Conservation (phyloP, 2,329 filamentous ascomycete genomes). For the Venturia oleaginea region DNA sequence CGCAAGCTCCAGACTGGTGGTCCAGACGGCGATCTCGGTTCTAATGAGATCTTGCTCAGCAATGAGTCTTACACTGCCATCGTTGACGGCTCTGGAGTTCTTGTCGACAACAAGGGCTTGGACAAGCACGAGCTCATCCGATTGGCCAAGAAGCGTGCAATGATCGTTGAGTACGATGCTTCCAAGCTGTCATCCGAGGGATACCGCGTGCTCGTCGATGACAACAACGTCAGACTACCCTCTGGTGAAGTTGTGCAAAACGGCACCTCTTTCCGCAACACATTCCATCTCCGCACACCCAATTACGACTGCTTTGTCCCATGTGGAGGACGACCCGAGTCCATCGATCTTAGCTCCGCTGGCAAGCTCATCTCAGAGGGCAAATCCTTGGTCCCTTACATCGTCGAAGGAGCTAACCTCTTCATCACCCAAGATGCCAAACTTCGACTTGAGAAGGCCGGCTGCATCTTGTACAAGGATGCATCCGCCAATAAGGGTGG, state of each 20-base stretch:
- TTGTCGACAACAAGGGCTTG: constrained; percentile 85
- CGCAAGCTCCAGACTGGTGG: constrained; percentile 96
- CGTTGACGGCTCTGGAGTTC: constrained; percentile 91
- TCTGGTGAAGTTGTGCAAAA: constrained; percentile 80
- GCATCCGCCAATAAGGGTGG: constrained; percentile 98
- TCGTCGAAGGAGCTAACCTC: constrained; percentile 94
- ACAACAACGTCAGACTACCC: constrained; percentile 79
- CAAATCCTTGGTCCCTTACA: constrained; percentile 81
- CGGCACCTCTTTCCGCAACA: constrained; percentile 93
- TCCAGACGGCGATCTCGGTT: constrained; percentile 91
- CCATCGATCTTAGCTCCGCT: constrained; percentile 84
- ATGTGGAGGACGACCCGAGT: constrained; percentile 92
- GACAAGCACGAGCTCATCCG: constrained; percentile 74
- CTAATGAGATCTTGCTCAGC: constrained; percentile 92
- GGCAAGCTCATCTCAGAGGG: constrained; percentile 82
- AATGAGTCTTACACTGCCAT: constrained; percentile 94
- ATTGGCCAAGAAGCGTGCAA: constrained; percentile 75
- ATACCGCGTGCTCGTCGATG: constrained; percentile 87
- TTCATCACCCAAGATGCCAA: constrained; percentile 99
- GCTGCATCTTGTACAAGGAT: constrained; percentile 93
- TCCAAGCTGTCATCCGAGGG: constrained; percentile 79
- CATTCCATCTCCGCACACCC: constrained; percentile 71
- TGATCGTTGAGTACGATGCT: constrained; percentile 81
- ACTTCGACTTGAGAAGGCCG: constrained; percentile 87
- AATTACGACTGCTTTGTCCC: constrained; percentile 87